Base-by-base conservation (phyloP, 441 rosid genomes). In the Hura crepitans region DNA sequence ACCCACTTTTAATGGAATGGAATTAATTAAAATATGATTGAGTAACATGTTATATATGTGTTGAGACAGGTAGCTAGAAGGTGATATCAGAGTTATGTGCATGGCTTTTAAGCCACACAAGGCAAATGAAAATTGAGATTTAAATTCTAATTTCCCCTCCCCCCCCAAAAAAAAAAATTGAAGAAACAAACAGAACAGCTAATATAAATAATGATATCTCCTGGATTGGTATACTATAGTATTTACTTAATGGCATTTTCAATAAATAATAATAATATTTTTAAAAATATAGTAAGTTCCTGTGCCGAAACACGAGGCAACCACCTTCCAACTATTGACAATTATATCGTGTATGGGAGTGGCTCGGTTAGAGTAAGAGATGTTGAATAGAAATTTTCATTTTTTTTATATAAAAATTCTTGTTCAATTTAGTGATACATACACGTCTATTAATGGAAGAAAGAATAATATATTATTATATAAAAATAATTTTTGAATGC, bases 261-360 rank as follows among this genome's bases (percentile, higher is more conserved):
- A 35, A 5, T 8, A 35, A 35, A 35, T 35, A 35, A 5, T 35
- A 35, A 35, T 35, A 35, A 35, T 35, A 35, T 2, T 35, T 25
- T 27, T 57, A 42, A 25, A 47, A 14, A 30, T 2, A 22, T 6
- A 18, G 67, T 15, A 28, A 31, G 70, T 2, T 18, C 61, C 63
- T 30, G 62, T 45, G 20, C 55, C 53, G 73, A 75, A 72, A 70
- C 74, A 64, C 72, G 79, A 81, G 78, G 81, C 75, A 72, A 39
- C 72, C 49, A 68, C 78, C 78, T 70, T 60, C 74, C 58, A 49
- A 62, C 46, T n/a, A 66, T 35, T 4, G 6, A 3, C n/a, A 18
- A n/a, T n/a, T 18, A 50, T n/a, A 25, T 20, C 54, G 15, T 59
- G 11, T 35, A 23, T 65, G 20, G 20, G 14, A 25, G 10, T 11